phyloP scores from a whole-genome alignment of 495 filamentous ascomycete genomes.

The Acidomyces sp. region DNA sequence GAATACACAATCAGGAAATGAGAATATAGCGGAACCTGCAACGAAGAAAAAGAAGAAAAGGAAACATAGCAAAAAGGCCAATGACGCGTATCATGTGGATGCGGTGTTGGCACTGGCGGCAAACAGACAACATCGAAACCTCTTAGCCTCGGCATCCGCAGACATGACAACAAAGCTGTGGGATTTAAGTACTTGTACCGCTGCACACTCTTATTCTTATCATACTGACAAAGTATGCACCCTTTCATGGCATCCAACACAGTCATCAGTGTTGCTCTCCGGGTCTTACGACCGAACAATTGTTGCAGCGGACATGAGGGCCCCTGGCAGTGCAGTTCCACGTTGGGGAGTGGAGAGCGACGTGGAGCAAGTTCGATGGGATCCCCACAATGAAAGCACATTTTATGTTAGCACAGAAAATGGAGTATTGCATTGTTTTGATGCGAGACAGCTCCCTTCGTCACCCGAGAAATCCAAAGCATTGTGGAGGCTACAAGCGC shows the following conservation, averaged over 20 bases:
- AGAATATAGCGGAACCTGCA: slow-evolving; percentile 17
- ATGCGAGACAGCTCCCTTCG: slow-evolving; percentile 56
- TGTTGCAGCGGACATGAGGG: slow-evolving; percentile 84
- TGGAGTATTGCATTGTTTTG: slow-evolving; percentile 78
- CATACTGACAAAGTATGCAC: slow-evolving; percentile 97
- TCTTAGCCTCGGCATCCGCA: slow-evolving; percentile 90
- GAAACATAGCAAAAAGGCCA: slow-evolving; percentile 70
- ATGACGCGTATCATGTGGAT: slow-evolving; percentile 88
- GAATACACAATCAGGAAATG: slow-evolving; percentile 40
- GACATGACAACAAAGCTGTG: slow-evolving; percentile 96
- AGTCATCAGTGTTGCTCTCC: slow-evolving; percentile 76
- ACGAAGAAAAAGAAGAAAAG: slow-evolving; percentile 74
- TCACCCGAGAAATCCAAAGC: slow-evolving; percentile 62
- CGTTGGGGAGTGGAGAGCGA: slow-evolving; percentile 90
- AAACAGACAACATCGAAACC: slow-evolving; percentile 82
- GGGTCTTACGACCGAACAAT: slow-evolving; percentile 91
- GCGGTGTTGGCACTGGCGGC: slow-evolving; percentile 79
- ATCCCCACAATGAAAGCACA: slow-evolving; percentile 78
- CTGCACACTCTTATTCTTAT: slow-evolving; percentile 81
- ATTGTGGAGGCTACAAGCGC: slow-evolving; percentile 87
- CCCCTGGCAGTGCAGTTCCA: slow-evolving; percentile 61
- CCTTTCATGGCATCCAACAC: slow-evolving; percentile 75
- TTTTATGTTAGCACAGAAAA: slow-evolving; percentile 83
- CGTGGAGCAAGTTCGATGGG: slow-evolving; percentile 83
- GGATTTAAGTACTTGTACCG: slow-evolving; percentile 83